phyloP scores from a whole-genome alignment of 2,329 filamentous ascomycete species.

The Ceratocystis cacaofunesta region DNA sequence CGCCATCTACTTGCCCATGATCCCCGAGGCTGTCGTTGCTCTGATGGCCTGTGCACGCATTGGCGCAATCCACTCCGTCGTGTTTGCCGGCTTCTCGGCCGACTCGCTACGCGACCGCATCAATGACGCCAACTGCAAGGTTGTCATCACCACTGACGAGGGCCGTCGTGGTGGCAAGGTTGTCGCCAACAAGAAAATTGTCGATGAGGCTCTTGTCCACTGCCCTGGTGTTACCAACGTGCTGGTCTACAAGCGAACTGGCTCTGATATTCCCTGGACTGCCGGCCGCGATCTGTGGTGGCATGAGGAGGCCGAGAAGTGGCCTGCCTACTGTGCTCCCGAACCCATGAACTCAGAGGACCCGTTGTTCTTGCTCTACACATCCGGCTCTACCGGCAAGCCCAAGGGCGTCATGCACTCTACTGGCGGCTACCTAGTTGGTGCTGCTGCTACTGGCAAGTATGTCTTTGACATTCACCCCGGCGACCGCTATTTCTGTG shows the following conservation, averaged over 20 bases:
- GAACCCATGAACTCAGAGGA: conserved; percentile 87
- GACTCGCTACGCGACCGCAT: conserved; percentile 94
- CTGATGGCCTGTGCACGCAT: conserved; percentile 86
- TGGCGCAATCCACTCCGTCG: conserved; percentile 89
- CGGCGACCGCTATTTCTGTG: conserved; percentile 88
- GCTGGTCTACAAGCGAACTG: conserved; percentile 89
- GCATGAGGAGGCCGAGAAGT: conserved; percentile 97
- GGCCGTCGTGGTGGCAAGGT: conserved; percentile 95
- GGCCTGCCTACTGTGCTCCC: conserved; percentile 79
- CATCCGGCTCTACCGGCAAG: conserved; percentile 93
- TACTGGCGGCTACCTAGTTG: conserved; percentile 86
- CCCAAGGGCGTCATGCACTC: conserved; percentile 99
- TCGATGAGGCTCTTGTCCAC: conserved; percentile 92
- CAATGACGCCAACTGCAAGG: conserved; percentile 74
- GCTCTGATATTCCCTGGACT: conserved; percentile 79
- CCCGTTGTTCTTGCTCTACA: conserved; percentile 93
- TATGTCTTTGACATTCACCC: conserved; percentile 98
- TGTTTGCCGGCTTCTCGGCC: conserved; percentile 94
- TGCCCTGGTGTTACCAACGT: conserved; percentile 77
- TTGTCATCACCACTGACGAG: conserved; percentile 94
- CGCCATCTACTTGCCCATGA: conserved; percentile 96
- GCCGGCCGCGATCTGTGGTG: conserved; percentile 86
- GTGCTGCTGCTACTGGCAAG: conserved; percentile 85
- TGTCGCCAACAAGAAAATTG: conserved; percentile 97
- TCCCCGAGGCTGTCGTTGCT: conserved; percentile 83